Base-by-base conservation (phyloP, 768 basidiomycete species). In the Mycena crocata region DNA sequence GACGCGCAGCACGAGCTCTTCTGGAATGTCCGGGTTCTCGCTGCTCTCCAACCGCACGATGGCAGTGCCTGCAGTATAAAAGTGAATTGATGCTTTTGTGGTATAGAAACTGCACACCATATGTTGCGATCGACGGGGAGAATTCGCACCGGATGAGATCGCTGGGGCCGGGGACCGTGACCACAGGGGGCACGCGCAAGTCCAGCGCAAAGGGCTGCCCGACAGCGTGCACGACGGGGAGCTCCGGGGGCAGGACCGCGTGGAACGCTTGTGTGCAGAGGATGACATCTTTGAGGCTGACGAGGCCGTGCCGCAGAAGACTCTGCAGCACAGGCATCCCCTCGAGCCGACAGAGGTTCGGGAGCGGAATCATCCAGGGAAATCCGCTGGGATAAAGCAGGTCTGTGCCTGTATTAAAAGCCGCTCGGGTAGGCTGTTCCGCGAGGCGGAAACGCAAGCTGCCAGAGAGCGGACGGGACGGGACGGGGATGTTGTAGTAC, bases 391-490 rank as follows among this genome's bases (percentile, higher is more conserved):
- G 42, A n/a, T 23, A 31, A 2, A 44, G 40, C 1, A 57, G 42
- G 42, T 57, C 56, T 10, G 1, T 1, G 5, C 56, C 56, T 10
- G 44, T 8, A 8, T 5, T 35, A 30, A 42, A 44, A 21, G 40
- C 19, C n/a, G 30, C 3, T 7, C 13, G n/a, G 9, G 30, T 13
- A 19, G 26, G 23, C 4, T 26, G 2, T 5, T 8, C 9, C 15
- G 51, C 40, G 8, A 15, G 45, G 2, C 56, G 56, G 32, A 57
- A 57, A 30, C 42, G 56, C 31, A 57, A 12, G 28, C 56, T 42
- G 19, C 56, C 56, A 14, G 56, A 42, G 30, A 57, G 42, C 28
- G 44, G 40, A 31, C 56, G 56, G 15, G 28, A 30, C 10, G 42
- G 42, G 8, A 31, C 1, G 2, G 56, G 56, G 28, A 45, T 26